Evolutionary conservation across 352 stramenopile species (phyloP).

Genomic region (Phytophthora pluvialis): DNA sequence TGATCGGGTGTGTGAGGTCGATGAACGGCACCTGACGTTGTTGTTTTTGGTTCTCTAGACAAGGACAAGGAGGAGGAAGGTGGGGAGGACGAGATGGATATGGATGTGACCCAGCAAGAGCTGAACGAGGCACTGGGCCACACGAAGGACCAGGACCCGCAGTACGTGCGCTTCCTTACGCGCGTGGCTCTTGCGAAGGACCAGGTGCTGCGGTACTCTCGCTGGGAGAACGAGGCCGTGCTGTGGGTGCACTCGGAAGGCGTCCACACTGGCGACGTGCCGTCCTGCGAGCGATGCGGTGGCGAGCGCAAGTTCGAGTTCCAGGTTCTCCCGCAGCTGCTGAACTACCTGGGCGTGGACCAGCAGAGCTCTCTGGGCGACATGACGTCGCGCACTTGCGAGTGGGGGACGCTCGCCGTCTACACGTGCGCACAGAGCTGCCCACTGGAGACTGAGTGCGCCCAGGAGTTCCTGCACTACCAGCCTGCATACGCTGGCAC

Average conservation of each 20-base stretch:
- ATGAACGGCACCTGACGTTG: background rate
- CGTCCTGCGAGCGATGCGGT: conserved; percentile 84
- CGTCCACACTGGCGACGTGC: conserved; percentile 53
- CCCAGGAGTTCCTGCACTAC: conserved; percentile 81
- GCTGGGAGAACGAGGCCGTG: conserved; percentile 85
- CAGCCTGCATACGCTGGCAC: conserved; percentile 70
- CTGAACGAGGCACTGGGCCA: conserved; percentile 74
- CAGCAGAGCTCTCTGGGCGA: conserved; percentile 58
- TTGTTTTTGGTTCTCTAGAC: conserved; percentile 3
- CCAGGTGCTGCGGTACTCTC: conserved; percentile 90
- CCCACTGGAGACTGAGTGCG: conserved; percentile 50
- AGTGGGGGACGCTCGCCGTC: conserved; percentile 93
- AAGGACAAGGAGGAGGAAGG: conserved; percentile 27
- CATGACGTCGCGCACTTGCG: conserved; percentile 70
- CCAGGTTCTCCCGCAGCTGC: conserved; percentile 94
- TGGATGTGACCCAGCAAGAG: conserved; percentile 80
- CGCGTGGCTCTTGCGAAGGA: conserved; percentile 84
- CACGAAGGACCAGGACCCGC: conserved; percentile 68
- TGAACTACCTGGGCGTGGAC: conserved; percentile 92
- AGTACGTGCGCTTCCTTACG: conserved; percentile 85
- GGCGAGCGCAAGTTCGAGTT: conserved; percentile 92
- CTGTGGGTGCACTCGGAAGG: conserved; percentile 90
- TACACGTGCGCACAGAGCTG: conserved; percentile 95
- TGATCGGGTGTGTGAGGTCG: background rate
- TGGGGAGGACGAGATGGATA: conserved; percentile 72